Evolutionary conservation across 108 stramenopile genomes (phyloP).

Genomic region (Cyclostephanos tholiformis): DNA sequence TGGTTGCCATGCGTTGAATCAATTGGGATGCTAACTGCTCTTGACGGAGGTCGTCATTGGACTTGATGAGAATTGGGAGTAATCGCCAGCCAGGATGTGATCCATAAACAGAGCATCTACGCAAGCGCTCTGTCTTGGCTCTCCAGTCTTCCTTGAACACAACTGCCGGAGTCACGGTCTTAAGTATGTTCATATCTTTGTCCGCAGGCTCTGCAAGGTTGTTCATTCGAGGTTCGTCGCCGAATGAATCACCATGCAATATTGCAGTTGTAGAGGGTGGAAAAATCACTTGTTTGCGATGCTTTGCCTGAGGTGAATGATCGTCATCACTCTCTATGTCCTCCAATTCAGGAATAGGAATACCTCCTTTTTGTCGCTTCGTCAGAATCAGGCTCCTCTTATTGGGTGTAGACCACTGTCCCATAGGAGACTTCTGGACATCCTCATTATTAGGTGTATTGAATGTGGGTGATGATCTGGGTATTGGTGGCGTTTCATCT

Average conservation of each 20-base stretch:
- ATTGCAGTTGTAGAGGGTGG: conserved; percentile 27
- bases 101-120: conserved; percentile 80
- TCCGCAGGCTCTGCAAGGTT: conserved; percentile 11
- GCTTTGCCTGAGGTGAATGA: conserved; percentile 43
- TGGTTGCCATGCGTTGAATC: conserved; percentile 84
- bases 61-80: conserved; percentile 94
- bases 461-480: conserved; percentile 10
- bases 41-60: conserved; percentile 97
- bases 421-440: conserved; percentile 45
- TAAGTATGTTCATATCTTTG: conserved; percentile 5
- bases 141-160: conserved; percentile 95
- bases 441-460: conserved; percentile 3
- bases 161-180: conserved; percentile 62
- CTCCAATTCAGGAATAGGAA: conserved; percentile 13
- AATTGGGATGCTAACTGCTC: conserved; percentile 94
- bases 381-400: conserved; percentile 33
- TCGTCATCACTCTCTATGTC: conserved; percentile 29
- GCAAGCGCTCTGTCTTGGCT: conserved; percentile 86
- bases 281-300: conserved; percentile 22
- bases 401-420: conserved; percentile 60
- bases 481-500: conserved; percentile 18
- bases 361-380: conserved; percentile 21
- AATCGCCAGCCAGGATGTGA: conserved; percentile 90
- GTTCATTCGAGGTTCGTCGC: not conserved
- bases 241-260: conserved; percentile 18